Evolutionary conservation across 2,329 filamentous ascomycete species (phyloP).

Genomic region (Cryphonectria parasitica): DNA sequence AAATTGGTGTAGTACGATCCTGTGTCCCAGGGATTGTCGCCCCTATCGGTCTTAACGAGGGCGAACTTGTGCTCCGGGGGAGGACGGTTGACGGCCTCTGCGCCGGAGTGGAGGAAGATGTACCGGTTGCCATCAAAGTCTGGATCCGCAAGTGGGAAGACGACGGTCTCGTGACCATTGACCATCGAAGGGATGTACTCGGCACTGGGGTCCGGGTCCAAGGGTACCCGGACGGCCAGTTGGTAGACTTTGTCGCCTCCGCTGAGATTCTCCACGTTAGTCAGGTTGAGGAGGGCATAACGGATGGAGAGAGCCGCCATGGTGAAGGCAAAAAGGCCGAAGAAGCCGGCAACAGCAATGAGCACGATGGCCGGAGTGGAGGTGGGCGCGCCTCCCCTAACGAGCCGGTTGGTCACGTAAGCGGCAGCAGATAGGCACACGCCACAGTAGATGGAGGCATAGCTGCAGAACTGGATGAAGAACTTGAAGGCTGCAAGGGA

Average conservation of each 20-base stretch:
- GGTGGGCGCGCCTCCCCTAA: conserved; percentile 42
- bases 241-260: conserved; percentile 65
- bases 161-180: conserved; percentile 53
- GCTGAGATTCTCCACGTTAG: conserved; percentile 80
- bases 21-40: conserved; percentile 86
- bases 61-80: conserved; percentile 59
- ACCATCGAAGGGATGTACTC: not conserved
- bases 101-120: conserved; percentile 28
- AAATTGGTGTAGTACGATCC: conserved; percentile 71
- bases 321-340: conserved; percentile 76
- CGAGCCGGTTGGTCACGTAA: conserved; percentile 63
- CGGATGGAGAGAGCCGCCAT: conserved; percentile 77
- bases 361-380: conserved; percentile 69
- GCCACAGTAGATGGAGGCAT: conserved; percentile 69
- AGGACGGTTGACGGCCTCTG: conserved; percentile 18
- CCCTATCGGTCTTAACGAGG: conserved; percentile 71
- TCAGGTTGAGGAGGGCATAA: conserved; percentile 73
- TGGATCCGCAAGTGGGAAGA: conserved; percentile 56
- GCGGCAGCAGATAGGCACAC: conserved; percentile 67
- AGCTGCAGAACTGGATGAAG: conserved; percentile 85
- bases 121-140: conserved; percentile 28
- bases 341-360: conserved; percentile 70
- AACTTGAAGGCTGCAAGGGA: conserved; percentile 75
- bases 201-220: conserved; percentile 32
- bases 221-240: conserved; percentile 74